A percentile compares a stretch with the other conserved stretches of the same genome.
Evolutionary conservation across 106 monocot genomes (phyloP).

Genomic region (Xerophyta viscosa): DNA sequence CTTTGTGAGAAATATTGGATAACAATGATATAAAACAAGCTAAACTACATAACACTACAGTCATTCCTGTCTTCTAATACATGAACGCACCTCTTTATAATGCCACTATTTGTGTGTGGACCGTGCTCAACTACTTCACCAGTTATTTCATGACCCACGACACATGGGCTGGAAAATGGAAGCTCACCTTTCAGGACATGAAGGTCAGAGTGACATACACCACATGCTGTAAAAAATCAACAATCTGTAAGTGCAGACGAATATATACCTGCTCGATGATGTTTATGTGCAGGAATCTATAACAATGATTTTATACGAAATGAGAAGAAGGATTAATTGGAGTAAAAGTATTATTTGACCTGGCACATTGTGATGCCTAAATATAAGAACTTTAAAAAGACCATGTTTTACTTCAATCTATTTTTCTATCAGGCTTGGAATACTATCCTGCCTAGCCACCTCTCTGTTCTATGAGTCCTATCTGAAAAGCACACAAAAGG

Average conservation of each 20-base stretch:
- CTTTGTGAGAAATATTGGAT: background rate
- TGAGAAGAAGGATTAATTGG: too few species aligned
- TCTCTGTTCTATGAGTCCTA: too few species aligned
- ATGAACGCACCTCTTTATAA: conserved; percentile 53
- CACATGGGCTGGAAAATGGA: conserved; percentile 90
- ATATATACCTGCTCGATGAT: background rate
- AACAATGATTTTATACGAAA: too few species aligned
- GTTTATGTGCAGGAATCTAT: background rate
- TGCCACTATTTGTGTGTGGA: conserved; percentile 55
- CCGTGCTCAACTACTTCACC: conserved; percentile 97
- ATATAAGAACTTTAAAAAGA: too few species aligned
- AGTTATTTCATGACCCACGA: conserved; percentile 98
- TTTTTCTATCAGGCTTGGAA: too few species aligned
- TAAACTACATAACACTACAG: background rate
- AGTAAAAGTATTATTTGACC: too few species aligned
- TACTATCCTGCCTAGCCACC: too few species aligned
- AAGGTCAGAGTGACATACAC: conserved; percentile 96
- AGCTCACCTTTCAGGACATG: conserved; percentile 97
- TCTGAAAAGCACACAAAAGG: too few species aligned
- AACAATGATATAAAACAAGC: background rate
- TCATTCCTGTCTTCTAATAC: background rate
- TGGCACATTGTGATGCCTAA: background rate
- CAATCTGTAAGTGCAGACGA: background rate
- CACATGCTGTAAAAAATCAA: conserved; percentile 61
- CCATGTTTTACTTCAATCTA: too few species aligned